Base-by-base conservation (phyloP, 148 eudicot genomes). In the Suaeda aralocaspica region DNA sequence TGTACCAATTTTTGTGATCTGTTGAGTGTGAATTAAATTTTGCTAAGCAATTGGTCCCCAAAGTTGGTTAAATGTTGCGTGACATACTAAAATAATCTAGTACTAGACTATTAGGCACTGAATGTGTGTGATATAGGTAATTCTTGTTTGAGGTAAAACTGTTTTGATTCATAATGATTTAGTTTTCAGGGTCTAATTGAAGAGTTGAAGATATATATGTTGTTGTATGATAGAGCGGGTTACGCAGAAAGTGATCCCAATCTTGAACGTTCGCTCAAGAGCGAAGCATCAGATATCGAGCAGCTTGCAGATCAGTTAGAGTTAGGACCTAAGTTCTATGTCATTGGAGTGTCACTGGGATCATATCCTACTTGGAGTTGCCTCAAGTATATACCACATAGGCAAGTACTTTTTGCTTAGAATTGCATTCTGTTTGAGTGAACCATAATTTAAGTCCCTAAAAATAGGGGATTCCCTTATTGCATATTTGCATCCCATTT, bases 221-320 rank as follows among this genome's bases (percentile, higher is more conserved):
- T 87, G 71, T 66, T 81, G 18, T 85, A 79, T 65, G 92, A 87
- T 74, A 71, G 92, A 81, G 85, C 92, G 0, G 92, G 92, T 19
- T 87, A 87, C 71, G 92, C 84, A 24, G 92, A 87, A 19, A 87
- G 92, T 73, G 92, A 87, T 83, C 85, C 83, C 5, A 85, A 87
- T 81, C 84, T 89, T 9, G 76, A 79, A 53, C 77, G 87, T 12
- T 73, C 89, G 9, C 64, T 72, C 56, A 87, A 81, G 83, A 83
- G 81, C 52, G 89, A 83, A 75, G 89, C 89, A 22, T 66, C 74
- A 66, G 92, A 87, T 71, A 83, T 85, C 34, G 85, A 87, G 64
- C 83, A 87, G 72, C 85, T 87, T 16, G 92, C 89, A 15, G 89
- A 87, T 79, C 80, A 81, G 61, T 72, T 87, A 56, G 74, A 83